Evolutionary conservation across 2,329 filamentous ascomycete genomes (phyloP), one percentile per base, ranked within the genome.

Genomic region (Penicillium nordicum): DNA sequence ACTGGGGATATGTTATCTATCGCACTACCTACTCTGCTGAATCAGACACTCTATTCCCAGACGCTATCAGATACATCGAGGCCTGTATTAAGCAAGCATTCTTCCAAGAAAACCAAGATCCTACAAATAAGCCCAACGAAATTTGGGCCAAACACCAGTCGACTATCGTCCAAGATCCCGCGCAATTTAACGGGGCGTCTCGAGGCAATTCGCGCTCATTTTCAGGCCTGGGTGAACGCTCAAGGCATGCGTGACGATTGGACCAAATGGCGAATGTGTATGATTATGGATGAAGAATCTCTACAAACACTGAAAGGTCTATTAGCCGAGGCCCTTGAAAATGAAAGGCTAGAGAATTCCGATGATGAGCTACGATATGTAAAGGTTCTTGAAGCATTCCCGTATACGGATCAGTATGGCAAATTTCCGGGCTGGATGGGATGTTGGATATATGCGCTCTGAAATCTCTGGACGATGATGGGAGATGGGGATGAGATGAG

Each of bases 251-350:
- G 59, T 30, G 52, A 62, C 41, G 1, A 3, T 9, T 60, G 50
- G 11, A 60, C 48, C 42, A 47, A 53, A 41, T 53, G 23, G 37
- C 42, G 60, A 42, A 53, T 60, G 40, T 62, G 55, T 12, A 55
- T 62, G 12, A 49, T 62, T 21, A 55, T 58, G 36, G 55, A 62
- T 41, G 57, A 60, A 37, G 60, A 62, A 53, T 60, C 45, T 40
- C 52, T 60, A 9, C 60, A 54, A 38, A 58, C 57, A 45, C 57
- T 62, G 16, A 47, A 53, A 49, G 49, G 36, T 47, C 21, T 27
- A 49, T 34, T 55, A 34, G 54, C 34, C 21, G 59, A 50, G 49
- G 46, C 21, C 23, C 21, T 50, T 37, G 47, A 55, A 43, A 36
- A 49, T 30, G 53, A 52, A 37, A 27, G 23, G 7, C 42, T 23